Conservation (phyloP, 75 land plant species). For the Gnetum montanum region DNA sequence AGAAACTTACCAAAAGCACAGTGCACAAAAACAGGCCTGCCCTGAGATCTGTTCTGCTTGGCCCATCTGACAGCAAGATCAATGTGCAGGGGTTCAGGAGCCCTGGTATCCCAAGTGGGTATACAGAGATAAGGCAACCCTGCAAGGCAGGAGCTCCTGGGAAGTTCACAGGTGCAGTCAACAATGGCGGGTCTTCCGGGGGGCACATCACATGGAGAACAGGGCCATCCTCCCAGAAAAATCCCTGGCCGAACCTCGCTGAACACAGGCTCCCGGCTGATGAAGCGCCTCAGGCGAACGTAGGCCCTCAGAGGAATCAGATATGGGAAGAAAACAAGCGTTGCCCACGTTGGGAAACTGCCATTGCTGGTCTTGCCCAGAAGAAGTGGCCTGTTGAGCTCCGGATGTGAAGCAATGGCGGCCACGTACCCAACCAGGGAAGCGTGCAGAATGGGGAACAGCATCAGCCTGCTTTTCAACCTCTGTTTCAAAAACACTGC, state of each 20-base stretch:
- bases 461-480: not conserved
- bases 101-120: constrained; percentile 83
- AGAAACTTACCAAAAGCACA: constrained; percentile 70
- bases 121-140: constrained; percentile 49
- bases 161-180: constrained; percentile 90
- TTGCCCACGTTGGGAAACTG: constrained; percentile 69
- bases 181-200: constrained; percentile 63
- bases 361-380: constrained; percentile 55
- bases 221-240: constrained; percentile 93
- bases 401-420: constrained; percentile 49
- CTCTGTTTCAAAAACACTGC: not conserved
- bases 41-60: constrained; percentile 32
- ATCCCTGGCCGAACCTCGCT: constrained; percentile 47
- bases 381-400: constrained; percentile 46
- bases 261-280: constrained; percentile 42
- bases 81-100: constrained; percentile 50
- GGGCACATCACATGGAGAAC: constrained; percentile 30
- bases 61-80: constrained; percentile 81
- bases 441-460: constrained; percentile 43
- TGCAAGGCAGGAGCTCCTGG: constrained; percentile 20
- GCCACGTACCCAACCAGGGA: constrained; percentile 45
- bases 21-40: constrained; percentile 51
- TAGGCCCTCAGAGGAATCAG: constrained; percentile 33
- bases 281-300: constrained; percentile 35
- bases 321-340: constrained; percentile 43